Base-by-base conservation (phyloP, 1,284 basidiomycete species). In the Malassezia equina region DNA sequence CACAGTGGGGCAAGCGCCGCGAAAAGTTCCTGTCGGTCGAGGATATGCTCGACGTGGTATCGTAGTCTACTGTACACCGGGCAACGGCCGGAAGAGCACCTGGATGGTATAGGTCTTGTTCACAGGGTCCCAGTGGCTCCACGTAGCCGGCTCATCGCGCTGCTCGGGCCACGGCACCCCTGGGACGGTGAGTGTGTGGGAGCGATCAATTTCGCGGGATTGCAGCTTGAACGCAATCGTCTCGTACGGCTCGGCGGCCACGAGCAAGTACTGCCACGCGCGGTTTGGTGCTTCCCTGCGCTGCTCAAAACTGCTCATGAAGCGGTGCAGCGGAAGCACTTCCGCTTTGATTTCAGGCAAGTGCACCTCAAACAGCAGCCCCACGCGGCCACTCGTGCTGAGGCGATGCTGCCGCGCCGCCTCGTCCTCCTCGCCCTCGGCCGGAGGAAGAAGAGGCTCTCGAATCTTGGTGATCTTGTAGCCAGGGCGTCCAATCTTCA, bases 221-320 rank as follows among this genome's bases (percentile, higher is more conserved):
- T 93, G 94, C 63, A 98, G 88, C 27, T 93, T 88, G 80, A 98
- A 98, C 8, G 91, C 88, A 64, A 98, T 93, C 2, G 90, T 96
- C 77, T 98, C 93, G 75, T 98, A 99, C 6, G 94, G 93, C 71
- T 98, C 94, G 17, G 94, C 91, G 15, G 93, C 94, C 53, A 98
- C 90, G 58, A 98, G 88, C 64, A 96, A 81, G 76, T 98, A 98
- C 75, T 98, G 94, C 75, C 91, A 90, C 13, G 89, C 86, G 73
- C 91, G 85, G 78, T 96, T 94, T 1, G 90, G 90, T 19, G 86
- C 83, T 76, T 98, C 94, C 64, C 87, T 80, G 73, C 89, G 88
- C 78, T 98, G 94, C 78, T 99, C 94, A 83, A 91, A 99, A 57
- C 88, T 87, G 68, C 86, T 89, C 94, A 98, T 98, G 78, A 96